Base-by-base conservation (phyloP, 306 rosid species). In the Potentilla sterilis region DNA sequence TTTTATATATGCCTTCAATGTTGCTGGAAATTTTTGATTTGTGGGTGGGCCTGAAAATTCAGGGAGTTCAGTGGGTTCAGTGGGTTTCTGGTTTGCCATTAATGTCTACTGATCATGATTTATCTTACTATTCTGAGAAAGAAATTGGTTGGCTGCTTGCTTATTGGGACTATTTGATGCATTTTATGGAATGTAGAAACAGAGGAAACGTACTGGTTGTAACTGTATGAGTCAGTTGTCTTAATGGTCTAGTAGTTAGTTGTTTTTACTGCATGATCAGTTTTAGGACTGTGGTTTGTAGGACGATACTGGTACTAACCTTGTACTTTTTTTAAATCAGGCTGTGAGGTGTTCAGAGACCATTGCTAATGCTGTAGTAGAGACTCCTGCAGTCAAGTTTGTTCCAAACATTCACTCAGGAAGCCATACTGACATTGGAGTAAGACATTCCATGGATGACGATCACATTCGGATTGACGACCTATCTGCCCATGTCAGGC, bases 401-500 rank as follows among this genome's bases (percentile, higher is more conserved):
- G 51, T 79, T 52, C 98, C 98, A 0, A 88, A 74, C 6, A 83
- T 92, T 68, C 92, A 88, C 49, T 92, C 98, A 67, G 98, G 97
- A 44, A 81, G 97, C 84, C 81, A 81, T 78, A 74, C 88, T 35
- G 96, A 90, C 34, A 90, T 95, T 76, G 97, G 98, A 76, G 80
- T 81, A 0, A 88, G 96, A 46, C 47, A 13, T 70, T 88, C 88
- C 48, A 95, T 95, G 98, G 98, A 95, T 1, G 98, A 95, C 54
- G 97, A 95, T 59, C 98, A 95, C 83, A 81, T 95, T 57, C 69
- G 41, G 49, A 89, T 95, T 0, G 98, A 95, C 67, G 96, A 95
- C 81, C 87, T 95, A 19, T 91, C 96, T 77, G 78, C 85, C 57
- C 89, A 85, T 70, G 85, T 87, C 64, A 88, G 89, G 73, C 72